Evolutionary conservation across 2,329 filamentous ascomycete species (phyloP).

Genomic region (Fusarium hostae): DNA sequence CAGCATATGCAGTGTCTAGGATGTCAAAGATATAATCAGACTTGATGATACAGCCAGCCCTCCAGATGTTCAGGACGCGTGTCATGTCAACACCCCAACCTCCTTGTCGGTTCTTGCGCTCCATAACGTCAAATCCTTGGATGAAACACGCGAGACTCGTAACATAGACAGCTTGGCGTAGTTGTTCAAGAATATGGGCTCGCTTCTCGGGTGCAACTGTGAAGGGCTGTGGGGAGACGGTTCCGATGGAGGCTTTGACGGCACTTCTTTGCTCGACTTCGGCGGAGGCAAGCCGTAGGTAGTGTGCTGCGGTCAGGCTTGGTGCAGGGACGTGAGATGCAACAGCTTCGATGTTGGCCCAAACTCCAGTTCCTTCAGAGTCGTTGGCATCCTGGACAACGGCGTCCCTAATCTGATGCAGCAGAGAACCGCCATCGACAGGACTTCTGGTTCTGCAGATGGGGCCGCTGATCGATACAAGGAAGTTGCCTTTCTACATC

Average conservation of each 20-base stretch:
- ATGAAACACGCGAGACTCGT: conserved; percentile 71
- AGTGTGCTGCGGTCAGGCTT: conserved; percentile 71
- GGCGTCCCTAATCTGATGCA: conserved; percentile 73
- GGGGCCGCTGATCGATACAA: conserved; percentile 70
- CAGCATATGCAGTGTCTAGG: conserved; percentile 58
- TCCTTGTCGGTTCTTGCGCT: conserved; percentile 66
- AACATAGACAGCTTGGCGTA: conserved; percentile 70
- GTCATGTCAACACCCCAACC: conserved; percentile 67
- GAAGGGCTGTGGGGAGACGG: background rate
- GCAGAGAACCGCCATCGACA: conserved; percentile 58
- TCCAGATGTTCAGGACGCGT: conserved; percentile 70
- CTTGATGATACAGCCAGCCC: conserved; percentile 77
- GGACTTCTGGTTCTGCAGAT: conserved; percentile 64
- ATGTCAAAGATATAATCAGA: conserved; percentile 72
- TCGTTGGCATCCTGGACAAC: conserved; percentile 76
- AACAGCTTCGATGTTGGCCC: conserved; percentile 72
- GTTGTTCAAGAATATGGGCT: conserved; percentile 60
- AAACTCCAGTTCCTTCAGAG: conserved; percentile 74
- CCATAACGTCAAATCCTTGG: conserved; percentile 74
- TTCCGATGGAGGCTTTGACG: conserved; percentile 50
- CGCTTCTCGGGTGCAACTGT: background rate
- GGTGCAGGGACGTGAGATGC: conserved; percentile 71
- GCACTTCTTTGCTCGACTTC: conserved; percentile 66
- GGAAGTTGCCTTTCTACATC: conserved; percentile 62
- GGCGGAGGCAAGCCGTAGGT: conserved; percentile 71